Evolutionary conservation across 192 early-diverging fungal genomes (phyloP).

Genomic region (Gaertneriomyces semiglobifer): DNA sequence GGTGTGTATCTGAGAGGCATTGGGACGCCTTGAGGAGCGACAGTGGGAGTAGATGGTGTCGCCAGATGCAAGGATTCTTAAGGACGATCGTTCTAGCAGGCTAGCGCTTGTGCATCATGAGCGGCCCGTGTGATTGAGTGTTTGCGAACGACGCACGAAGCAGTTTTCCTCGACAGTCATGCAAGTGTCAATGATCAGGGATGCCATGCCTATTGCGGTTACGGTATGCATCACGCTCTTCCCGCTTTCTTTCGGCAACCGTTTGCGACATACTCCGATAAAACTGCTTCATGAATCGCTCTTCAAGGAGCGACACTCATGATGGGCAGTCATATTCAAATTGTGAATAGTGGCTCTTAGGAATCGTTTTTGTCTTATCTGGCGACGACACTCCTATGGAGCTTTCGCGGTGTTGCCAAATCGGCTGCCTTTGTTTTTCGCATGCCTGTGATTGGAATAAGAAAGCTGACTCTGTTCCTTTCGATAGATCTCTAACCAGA

Average conservation of each 20-base stretch:
- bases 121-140: slow-evolving; percentile 1
- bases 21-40: too few species aligned
- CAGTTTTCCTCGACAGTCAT: neutral
- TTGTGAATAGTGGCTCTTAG: slow-evolving; percentile 9
- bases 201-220: too few species aligned
- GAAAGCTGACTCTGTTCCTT: slow-evolving; percentile 1
- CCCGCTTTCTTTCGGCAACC: neutral
- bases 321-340: slow-evolving; percentile 20
- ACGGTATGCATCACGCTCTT: too few species aligned
- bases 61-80: too few species aligned
- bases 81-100: too few species aligned
- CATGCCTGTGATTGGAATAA: neutral
- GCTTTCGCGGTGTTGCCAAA: neutral
- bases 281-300: slow-evolving; percentile 35
- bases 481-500: slow-evolving; percentile 5
- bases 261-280: slow-evolving; percentile 5
- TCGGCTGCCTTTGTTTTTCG: neutral
- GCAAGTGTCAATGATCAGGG: neutral
- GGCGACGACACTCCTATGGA: slow-evolving; percentile 24
- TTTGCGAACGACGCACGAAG: neutral
- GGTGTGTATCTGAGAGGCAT: too few species aligned
- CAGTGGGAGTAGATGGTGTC: too few species aligned
- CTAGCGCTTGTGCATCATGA: neutral
- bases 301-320: slow-evolving; percentile 28
- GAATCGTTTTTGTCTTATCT: slow-evolving; percentile 11